Evolutionary conservation across 495 filamentous ascomycete species (phyloP).

Genomic region (Xylaria telfairii): DNA sequence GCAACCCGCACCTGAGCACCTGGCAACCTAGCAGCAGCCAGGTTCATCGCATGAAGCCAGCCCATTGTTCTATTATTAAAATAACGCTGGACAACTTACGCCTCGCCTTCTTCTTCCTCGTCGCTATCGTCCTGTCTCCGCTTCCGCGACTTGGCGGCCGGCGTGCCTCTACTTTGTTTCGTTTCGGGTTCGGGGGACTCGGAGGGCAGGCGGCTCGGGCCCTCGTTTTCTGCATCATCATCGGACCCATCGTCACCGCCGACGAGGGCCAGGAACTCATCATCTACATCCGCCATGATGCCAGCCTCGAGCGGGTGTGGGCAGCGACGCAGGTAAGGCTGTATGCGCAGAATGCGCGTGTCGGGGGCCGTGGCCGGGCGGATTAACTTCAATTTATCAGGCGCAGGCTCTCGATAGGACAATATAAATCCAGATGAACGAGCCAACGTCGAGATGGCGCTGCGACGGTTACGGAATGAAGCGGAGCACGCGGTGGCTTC

Average conservation of each 20-base stretch:
- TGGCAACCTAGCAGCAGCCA: background rate
- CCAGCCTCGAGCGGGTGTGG: background rate
- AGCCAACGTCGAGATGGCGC: background rate
- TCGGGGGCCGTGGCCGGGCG: background rate
- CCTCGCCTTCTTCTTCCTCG: conserved; percentile 77
- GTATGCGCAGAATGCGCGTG: background rate
- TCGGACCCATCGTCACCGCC: conserved; percentile 64
- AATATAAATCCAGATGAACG: background rate
- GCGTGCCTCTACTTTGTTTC: conserved; percentile 53
- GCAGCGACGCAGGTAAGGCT: background rate
- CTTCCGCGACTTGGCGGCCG: conserved; percentile 43
- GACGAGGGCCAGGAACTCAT: conserved; percentile 86
- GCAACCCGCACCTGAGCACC: background rate
- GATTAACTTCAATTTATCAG: background rate
- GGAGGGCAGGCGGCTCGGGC: conserved; percentile 47
- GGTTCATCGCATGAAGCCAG: background rate
- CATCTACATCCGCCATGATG: conserved; percentile 77
- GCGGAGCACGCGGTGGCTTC: background rate
- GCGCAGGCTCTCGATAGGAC: background rate
- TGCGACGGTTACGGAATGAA: background rate
- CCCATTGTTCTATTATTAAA: background rate
- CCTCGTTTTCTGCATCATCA: conserved; percentile 51
- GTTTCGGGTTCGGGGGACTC: conserved; percentile 40
- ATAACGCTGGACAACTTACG: conserved; percentile 65
- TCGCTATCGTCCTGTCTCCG: conserved; percentile 67